A percentile compares a stretch with the other conserved stretches of the same genome.
Conservation (phyloP, 257 asterid species). For the Penstemon newberryi region DNA sequence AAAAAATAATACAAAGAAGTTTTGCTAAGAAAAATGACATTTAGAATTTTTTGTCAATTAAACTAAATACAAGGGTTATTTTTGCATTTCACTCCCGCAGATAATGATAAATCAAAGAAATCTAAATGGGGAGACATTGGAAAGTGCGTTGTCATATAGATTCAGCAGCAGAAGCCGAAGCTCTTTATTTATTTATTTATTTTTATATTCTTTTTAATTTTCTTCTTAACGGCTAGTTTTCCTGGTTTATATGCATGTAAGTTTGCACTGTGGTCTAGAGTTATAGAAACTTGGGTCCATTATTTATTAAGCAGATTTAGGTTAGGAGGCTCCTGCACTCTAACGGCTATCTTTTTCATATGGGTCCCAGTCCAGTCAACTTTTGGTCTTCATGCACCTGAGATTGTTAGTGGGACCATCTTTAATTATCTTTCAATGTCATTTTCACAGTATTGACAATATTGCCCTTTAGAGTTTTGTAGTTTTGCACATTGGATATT, state of each 20-base stretch:
- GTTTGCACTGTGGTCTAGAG: conserved; percentile 38
- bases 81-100: too few species aligned
- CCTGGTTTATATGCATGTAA: conserved; percentile 35
- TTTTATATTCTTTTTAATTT: conserved; percentile 9
- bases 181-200: neutral
- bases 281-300: conserved; percentile 31
- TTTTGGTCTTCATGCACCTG: conserved; percentile 18
- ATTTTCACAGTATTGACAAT: neutral
- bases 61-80: too few species aligned
- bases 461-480: conserved; percentile 18
- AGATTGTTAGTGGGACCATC: conserved; percentile 6
- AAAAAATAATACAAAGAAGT: too few species aligned
- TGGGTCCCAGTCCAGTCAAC: conserved; percentile 35
- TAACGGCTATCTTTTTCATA: conserved; percentile 78
- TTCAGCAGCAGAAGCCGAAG: conserved; percentile 15
- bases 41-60: too few species aligned
- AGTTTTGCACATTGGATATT: neutral
- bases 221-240: conserved; percentile 77
- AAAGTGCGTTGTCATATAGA: conserved; percentile 33
- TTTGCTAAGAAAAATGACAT: too few species aligned
- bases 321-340: conserved; percentile 35
- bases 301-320: conserved; percentile 4
- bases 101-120: conserved; percentile 16
- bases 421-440: neutral
- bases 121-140: conserved; percentile 37